Base-by-base conservation (phyloP, 257 asterid genomes). In the Solanum virginianum region DNA sequence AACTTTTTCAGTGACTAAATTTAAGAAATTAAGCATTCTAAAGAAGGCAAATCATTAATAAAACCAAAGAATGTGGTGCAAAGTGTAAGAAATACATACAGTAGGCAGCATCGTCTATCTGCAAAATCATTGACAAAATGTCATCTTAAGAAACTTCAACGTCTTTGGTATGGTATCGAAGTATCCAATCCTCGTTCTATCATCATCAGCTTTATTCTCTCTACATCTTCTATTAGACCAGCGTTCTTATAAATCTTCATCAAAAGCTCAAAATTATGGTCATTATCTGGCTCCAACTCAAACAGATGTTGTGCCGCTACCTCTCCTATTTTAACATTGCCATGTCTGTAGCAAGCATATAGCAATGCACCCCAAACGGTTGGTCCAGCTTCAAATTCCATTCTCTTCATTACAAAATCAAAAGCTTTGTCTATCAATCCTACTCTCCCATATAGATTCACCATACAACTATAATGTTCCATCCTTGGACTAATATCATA, bases 281-380 rank as follows among this genome's bases (percentile, higher is more conserved):
- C 97, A 24, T 91, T 92, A 45, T 95, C 99, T 1, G 98, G 97
- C 86, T 95, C 98, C 94, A 93, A 55, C 81, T 93, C 92, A 83
- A 93, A 94, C 72, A 95, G 86, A 86, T 68, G 87, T n/a, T 82
- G 63, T 0, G 96, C 95, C 5, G 95, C 97, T 55, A 81, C 89
- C 85, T 92, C 97, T 45, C 94, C 97, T 11, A 95, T 77, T 39
- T 88, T 91, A 17, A 85, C 89, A 70, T 92, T 91, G 20, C 94
- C 93, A 80, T 90, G 93, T 84, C 91, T 90, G 84, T 83, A 92
- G 88, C 99, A 95, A 57, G 96, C 96, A 62, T 92, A 93, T 5
- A 95, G 93, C 90, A 95, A 88, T 0, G 99, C 97, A 26, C 99
- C 99, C 98, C 98, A 96, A 13, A 93, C 94, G 22, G 97, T 90